These are phyloP conservation scores for Serpula lacrymans DNA, from an alignment of 768 basidiomycete species.

Conservation along the genomic window DNA sequence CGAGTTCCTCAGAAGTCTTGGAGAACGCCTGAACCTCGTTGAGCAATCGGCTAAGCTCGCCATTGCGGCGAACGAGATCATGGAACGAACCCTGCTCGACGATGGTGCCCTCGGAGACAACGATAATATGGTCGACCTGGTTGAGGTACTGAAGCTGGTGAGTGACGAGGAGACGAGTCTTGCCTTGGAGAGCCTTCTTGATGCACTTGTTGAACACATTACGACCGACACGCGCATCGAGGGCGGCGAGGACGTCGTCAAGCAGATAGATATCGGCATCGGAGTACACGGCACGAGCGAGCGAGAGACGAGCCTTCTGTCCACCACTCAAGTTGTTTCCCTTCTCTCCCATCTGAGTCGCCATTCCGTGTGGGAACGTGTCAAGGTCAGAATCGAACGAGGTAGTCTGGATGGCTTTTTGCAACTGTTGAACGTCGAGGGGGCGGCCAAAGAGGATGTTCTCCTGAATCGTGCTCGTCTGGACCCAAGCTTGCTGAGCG, in stretches of 20 bases:
- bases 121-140: constrained; percentile 43
- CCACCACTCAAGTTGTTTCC: constrained; percentile 44
- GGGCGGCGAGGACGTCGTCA: constrained; percentile 41
- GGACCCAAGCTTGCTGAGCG: constrained; percentile 30
- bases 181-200: constrained; percentile 16
- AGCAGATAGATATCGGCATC: constrained; percentile 36
- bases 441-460: constrained; percentile 29
- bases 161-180: constrained; percentile 26
- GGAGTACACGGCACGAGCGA: constrained; percentile 44
- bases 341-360: constrained; percentile 47
- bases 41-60: constrained; percentile 23
- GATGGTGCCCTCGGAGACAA: constrained; percentile 41
- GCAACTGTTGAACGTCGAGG: constrained; percentile 20
- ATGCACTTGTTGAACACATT: constrained; percentile 25
- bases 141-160: constrained; percentile 29
- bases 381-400: constrained; percentile 28
- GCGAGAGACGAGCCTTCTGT: constrained; percentile 46
- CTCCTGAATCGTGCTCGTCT: constrained; percentile 27
- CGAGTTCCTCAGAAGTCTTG: constrained; percentile 7
- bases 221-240: constrained; percentile 45
- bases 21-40: constrained; percentile 14
- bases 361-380: constrained; percentile 24
- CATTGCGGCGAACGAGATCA: constrained; percentile 28
- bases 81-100: constrained; percentile 44
- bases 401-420: constrained; percentile 23